Conservation (phyloP, 805 yeast genomes). For the Yarrowia sp. region DNA sequence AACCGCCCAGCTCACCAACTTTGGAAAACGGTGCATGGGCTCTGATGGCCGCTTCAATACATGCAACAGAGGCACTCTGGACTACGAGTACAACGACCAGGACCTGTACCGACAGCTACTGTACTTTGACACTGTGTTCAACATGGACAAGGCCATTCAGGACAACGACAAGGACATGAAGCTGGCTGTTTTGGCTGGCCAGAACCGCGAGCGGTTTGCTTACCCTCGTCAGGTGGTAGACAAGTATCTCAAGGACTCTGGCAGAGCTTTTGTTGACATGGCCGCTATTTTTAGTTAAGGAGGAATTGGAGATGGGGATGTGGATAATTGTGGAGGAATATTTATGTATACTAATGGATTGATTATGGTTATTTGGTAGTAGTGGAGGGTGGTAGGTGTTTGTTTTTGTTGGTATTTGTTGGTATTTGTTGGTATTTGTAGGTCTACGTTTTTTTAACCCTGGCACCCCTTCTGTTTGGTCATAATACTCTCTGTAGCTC, state of each 20-base stretch:
- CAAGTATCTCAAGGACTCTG: constrained; percentile 74
- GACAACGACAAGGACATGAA: constrained; percentile 35
- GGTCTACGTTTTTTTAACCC: background rate
- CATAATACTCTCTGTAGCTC: too few species aligned
- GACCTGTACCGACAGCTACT: constrained; percentile 81
- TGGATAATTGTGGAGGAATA: background rate
- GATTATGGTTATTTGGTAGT: background rate
- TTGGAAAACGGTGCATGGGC: constrained; percentile 81
- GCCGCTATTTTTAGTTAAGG: constrained; percentile 55
- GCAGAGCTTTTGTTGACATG: constrained; percentile 86
- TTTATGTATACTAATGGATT: constrained; percentile 20
- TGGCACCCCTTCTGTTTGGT: too few species aligned
- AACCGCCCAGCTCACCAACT: constrained; percentile 84
- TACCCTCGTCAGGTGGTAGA: constrained; percentile 56
- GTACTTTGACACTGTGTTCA: constrained; percentile 74
- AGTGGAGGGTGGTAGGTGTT: too few species aligned
- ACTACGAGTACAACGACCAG: constrained; percentile 70
- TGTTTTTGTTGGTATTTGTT: background rate
- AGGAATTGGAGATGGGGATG: too few species aligned
- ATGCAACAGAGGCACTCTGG: constrained; percentile 74
- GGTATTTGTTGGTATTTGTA: background rate
- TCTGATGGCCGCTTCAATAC: constrained; percentile 56
- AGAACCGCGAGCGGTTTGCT: constrained; percentile 62
- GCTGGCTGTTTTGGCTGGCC: constrained; percentile 58
- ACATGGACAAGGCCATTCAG: constrained; percentile 69